phyloP scores from a whole-genome alignment of 164 flowering plant species.

The Stephania cephalantha region DNA sequence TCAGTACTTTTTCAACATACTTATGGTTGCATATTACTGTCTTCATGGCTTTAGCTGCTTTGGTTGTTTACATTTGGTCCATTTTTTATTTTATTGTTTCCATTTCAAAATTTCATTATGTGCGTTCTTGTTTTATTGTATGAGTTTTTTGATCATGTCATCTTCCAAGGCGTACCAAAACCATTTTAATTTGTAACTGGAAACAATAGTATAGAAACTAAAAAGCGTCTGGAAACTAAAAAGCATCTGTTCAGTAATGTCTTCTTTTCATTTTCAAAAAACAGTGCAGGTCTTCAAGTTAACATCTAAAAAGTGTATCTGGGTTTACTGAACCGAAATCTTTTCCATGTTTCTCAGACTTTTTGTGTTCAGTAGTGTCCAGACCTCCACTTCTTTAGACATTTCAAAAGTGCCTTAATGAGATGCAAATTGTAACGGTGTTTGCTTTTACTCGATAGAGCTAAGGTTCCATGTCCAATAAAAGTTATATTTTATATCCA shows the following conservation, averaged over 20 bases:
- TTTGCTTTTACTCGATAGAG: neutral
- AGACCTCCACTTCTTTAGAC: too few relatives aligned
- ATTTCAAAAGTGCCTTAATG: neutral
- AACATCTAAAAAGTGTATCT: too few relatives aligned
- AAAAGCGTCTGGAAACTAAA: too few relatives aligned
- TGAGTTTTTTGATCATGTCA: neutral
- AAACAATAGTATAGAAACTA: too few relatives aligned
- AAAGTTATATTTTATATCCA: conserved; percentile 18
- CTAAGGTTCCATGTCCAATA: neutral
- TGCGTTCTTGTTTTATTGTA: neutral
- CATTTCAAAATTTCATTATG: neutral
- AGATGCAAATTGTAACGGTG: neutral
- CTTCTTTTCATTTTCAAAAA: too few relatives aligned
- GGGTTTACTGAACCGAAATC: too few relatives aligned
- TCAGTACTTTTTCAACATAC: neutral
- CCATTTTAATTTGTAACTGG: neutral
- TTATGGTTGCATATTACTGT: neutral
- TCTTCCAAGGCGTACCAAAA: neutral
- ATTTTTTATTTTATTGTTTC: neutral
- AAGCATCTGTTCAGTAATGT: too few relatives aligned
- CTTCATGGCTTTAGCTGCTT: neutral
- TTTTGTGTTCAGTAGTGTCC: too few relatives aligned
- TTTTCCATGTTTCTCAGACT: too few relatives aligned
- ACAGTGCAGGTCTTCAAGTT: too few relatives aligned
- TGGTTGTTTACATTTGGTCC: neutral